Percentiles rank a stretch among this genome's conserved stretches.
These are phyloP conservation scores for Neonectria ditissima DNA, from an alignment of 2,329 filamentous ascomycete genomes.

Conservation along the genomic window DNA sequence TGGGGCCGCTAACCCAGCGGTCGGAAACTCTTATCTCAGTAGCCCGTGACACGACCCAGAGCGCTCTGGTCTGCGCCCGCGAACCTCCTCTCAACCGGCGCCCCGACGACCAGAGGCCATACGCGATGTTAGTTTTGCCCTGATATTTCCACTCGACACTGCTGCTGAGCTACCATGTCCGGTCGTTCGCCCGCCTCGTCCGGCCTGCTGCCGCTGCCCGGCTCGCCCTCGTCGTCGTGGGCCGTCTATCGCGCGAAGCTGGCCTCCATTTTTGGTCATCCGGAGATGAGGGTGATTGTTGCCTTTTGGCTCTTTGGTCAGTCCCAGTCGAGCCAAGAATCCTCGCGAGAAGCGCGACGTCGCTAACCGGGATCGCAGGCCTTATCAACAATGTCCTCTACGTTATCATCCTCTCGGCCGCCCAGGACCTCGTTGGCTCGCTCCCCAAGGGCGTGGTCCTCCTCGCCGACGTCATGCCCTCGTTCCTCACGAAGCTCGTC, in stretches of 20 bases:
- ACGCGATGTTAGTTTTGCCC: conserved; percentile 28
- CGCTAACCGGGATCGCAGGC: conserved; percentile 44
- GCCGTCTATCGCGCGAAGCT: conserved; percentile 77
- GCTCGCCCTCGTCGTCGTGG: conserved; percentile 75
- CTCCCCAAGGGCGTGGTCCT: conserved; percentile 94
- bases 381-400: conserved; percentile 97
- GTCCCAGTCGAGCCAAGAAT: fast-evolving
- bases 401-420: conserved; percentile 94
- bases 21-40: not conserved
- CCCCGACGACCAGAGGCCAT: not conserved
- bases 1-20: conserved; percentile 31
- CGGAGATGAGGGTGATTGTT: conserved; percentile 76
- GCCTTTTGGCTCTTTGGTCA: conserved; percentile 96
- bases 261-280: conserved; percentile 70
- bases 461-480: conserved; percentile 91
- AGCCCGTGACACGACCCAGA: not conserved
- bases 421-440: conserved; percentile 92
- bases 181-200: conserved; percentile 56
- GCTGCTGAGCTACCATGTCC: conserved; percentile 46
- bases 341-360: not conserved
- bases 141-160: not conserved
- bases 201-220: conserved; percentile 67
- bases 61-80: not conserved
- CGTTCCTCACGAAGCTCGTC: conserved; percentile 87
- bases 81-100: conserved; percentile 23